These are phyloP conservation scores for Populus hybrid DNA, from an alignment of 441 rosid genomes.

Conservation along the genomic window DNA sequence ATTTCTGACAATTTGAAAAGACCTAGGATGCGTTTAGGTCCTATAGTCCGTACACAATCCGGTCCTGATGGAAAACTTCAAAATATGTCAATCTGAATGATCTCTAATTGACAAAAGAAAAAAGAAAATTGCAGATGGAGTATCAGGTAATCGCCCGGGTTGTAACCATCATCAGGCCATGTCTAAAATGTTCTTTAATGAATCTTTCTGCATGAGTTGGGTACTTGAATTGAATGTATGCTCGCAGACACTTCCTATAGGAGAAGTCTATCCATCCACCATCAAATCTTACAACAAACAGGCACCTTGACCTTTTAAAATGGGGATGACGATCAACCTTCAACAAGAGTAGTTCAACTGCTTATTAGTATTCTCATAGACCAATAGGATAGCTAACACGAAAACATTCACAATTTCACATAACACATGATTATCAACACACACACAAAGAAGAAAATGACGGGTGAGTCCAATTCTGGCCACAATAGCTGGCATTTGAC, in stretches of 20 bases:
- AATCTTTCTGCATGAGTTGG: conserved; percentile 67
- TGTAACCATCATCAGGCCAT: conserved; percentile 31
- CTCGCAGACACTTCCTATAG: conserved; percentile 78
- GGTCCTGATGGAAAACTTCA: background rate
- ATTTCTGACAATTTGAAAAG: conserved; percentile 27
- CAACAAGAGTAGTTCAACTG: conserved; percentile 16
- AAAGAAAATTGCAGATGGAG: conserved; percentile 5
- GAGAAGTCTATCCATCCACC: conserved; percentile 92
- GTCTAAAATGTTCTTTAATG: conserved; percentile 61
- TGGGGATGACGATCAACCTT: conserved; percentile 89
- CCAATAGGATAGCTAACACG: background rate
- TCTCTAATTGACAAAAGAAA: background rate
- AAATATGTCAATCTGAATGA: background rate
- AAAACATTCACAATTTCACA: no score
- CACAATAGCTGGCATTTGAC: background rate
- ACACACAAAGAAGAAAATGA: background rate
- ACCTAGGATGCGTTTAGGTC: conserved; percentile 14
- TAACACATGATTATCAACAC: no score
- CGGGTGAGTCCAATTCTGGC: background rate
- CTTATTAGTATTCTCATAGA: conserved; percentile 19
- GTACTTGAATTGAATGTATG: conserved; percentile 61
- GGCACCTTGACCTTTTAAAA: conserved; percentile 66
- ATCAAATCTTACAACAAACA: conserved; percentile 76
- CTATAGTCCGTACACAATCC: background rate
- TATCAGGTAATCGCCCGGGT: background rate